These are phyloP conservation scores for Avena insularis DNA, from an alignment of 176 grass and related monocot species.

Conservation along the genomic window DNA sequence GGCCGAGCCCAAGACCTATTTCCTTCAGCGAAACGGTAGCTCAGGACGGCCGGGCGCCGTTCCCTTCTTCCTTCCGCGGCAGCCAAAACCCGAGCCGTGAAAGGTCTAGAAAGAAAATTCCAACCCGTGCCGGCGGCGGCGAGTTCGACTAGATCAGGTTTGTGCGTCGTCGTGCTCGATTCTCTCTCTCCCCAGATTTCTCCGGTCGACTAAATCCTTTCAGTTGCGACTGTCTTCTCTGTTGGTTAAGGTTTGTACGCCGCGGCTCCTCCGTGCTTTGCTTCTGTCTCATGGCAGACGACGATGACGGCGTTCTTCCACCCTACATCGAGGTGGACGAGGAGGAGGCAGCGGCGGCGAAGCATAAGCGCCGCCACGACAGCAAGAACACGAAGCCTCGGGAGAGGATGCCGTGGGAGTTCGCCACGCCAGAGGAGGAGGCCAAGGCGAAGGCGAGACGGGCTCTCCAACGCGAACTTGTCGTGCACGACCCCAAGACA, in stretches of 20 bases:
- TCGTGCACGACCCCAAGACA: conserved; percentile 30
- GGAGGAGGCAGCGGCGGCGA: neutral
- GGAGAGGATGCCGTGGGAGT: neutral
- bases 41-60: no score
- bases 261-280: neutral
- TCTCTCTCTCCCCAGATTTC: neutral
- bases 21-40: no score
- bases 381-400: neutral
- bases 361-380: neutral
- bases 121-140: neutral
- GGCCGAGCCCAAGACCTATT: no score
- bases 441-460: neutral
- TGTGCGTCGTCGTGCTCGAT: neutral
- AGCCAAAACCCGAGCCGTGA: neutral
- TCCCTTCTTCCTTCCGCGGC: no score
- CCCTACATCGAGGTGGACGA: conserved; percentile 8
- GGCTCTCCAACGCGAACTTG: neutral
- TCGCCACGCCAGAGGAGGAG: neutral
- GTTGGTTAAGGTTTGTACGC: neutral
- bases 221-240: neutral
- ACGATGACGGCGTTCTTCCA: conserved; percentile 5
- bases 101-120: neutral
- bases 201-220: neutral
- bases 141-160: neutral
- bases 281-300: neutral